A percentile compares a stretch with the other conserved stretches of the same genome.
Conservation (phyloP, 306 rosid genomes). For the Alnus glutinosa region DNA sequence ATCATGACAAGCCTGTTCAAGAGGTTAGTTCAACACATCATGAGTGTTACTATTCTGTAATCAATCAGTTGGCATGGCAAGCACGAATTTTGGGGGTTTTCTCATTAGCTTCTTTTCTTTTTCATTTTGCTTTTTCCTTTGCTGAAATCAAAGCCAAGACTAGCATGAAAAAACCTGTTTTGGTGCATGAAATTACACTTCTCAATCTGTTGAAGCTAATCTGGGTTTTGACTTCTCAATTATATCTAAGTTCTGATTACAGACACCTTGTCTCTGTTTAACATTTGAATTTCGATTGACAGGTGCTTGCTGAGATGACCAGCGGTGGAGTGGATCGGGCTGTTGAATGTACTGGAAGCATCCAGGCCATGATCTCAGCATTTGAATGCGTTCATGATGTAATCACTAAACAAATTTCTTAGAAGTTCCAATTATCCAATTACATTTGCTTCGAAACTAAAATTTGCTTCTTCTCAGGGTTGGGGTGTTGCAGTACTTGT, state of each 20-base stretch:
- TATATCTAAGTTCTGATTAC: background rate
- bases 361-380: conserved; percentile 89
- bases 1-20: conserved; percentile 78
- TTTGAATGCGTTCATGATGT: conserved; percentile 96
- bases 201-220: background rate
- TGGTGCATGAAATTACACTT: background rate
- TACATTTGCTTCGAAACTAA: background rate
- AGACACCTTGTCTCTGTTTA: background rate
- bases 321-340: conserved; percentile 90
- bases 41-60: background rate
- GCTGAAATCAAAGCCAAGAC: background rate
- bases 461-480: conserved; percentile 45
- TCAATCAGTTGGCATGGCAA: background rate
- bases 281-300: conserved; percentile 24
- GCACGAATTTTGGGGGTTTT: background rate
- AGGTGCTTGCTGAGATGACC: conserved; percentile 88
- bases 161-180: background rate
- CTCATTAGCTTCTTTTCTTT: background rate
- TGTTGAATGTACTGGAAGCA: conserved; percentile 82
- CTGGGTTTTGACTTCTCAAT: background rate
- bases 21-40: conserved; percentile 41
- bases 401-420: conserved; percentile 11
- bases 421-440: too few species aligned
- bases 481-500: conserved; percentile 97
- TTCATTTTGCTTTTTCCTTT: background rate